Base-by-base conservation (phyloP, 192 early-diverging fungal species). In the Chytriomyces confervae region DNA sequence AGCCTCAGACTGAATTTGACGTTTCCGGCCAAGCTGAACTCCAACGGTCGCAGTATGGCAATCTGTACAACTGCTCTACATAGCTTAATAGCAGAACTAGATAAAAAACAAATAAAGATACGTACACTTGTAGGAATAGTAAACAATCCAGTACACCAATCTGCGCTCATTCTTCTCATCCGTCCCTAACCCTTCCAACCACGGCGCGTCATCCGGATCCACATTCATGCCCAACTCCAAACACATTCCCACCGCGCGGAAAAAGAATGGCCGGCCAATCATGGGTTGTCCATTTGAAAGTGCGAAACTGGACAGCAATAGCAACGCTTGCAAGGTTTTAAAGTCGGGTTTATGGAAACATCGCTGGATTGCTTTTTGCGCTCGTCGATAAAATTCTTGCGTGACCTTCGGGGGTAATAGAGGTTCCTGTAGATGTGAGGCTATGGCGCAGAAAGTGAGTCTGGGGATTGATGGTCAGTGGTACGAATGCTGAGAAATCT, bases 401-500 rank as follows among this genome's bases (percentile, higher is more conserved):
- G 27, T 57, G 13, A 72, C 69, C 5, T 23, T 23, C 7, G 9
- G 16, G 24, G 69, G 69, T 27, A 60, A 57, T 2, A 13, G 49
- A 1, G 67, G 67, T 9, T 23, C 46, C 23, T 72, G 69, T 18
- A 50, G 36, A 29, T 60, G 69, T 13, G 69, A 8, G 18, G 50
- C 49, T 18, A 72, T 61, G 10, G 69, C 49, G 20, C 47, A 72
- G 24, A 51, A 72, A 36, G 69, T 61, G 24, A 72, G 69, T 24
- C 29, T 36, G 29, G 2, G 29, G 29, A 36, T 36, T 36, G 1
- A 36, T 36, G 1, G 29, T 36, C 29, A 36, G 29, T 36, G 29
- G 0, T 36, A 36, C 29, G 29, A 36, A 1, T 36, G 29, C 29
- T 36, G 2, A 1, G 29, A 36, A 36, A 36, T 36, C 29, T 36